Base-by-base conservation (phyloP, 192 early-diverging fungal genomes). In the Cladochytrium replicatum region DNA sequence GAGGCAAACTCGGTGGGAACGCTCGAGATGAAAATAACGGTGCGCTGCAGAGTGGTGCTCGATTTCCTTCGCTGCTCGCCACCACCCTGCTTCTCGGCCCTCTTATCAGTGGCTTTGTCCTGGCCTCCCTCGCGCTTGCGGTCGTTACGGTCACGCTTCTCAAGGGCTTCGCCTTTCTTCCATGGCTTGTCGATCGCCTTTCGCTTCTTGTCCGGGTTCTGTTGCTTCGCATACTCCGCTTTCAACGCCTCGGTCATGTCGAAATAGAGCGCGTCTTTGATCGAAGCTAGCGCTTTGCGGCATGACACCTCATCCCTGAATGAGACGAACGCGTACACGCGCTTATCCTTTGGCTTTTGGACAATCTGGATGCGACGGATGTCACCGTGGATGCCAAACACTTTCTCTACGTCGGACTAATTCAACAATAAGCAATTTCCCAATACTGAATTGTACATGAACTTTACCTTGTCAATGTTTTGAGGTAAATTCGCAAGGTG, bases 311-410 rank as follows among this genome's bases (percentile, higher is more conserved):
- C 39, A 2, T 32, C 57, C 22, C 54, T 52, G 58, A 61, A 71
- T n/a, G 65, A 64, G 15, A 71, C 39, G 48, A 71, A 71, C 1
- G 58, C 64, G 48, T 60, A 66, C 19, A 48, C 56, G 2, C 56
- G 49, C 41, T 63, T 69, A 26, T 71, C 66, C 21, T 61, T 59
- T 25, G 64, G 61, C 4, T 66, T 58, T 6, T 38, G 41, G 32
- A 71, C 69, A 42, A 71, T 47, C 27, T 71, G 62, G 6, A 69
- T 41, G 51, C 67, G 58, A 8, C 48, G 27, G 38, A 68, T 62
- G 6, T 64, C 53, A 41, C 66, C 60, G 17, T 53, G 27, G 6
- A 38, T 29, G 7, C 57, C 24, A 38, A 69, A 65, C 11, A 58
- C 23, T 21, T 51, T 56, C 19, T 68, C 61, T 39, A 71, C 32